These are phyloP conservation scores for Candida frijolesensis DNA, from an alignment of 1,139 yeast species.

Conservation along the genomic window DNA sequence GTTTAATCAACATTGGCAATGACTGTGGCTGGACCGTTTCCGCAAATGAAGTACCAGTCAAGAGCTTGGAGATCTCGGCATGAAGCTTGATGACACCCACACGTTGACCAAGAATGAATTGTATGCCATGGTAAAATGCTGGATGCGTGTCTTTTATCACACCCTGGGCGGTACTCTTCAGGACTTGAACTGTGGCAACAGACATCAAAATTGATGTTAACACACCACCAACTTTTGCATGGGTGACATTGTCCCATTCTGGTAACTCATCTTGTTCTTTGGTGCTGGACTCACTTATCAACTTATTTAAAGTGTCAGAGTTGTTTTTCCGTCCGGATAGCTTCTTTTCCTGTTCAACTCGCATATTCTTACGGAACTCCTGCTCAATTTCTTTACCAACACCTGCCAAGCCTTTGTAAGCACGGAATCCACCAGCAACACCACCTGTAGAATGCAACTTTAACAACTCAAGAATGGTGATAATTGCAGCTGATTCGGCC, in stretches of 20 bases:
- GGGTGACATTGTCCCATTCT: slow-evolving; percentile 55
- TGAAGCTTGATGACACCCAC: slow-evolving; percentile 84
- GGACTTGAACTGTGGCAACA: slow-evolving; percentile 79
- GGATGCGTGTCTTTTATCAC: slow-evolving; percentile 76
- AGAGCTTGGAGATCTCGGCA: slow-evolving; percentile 60
- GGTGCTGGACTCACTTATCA: slow-evolving; percentile 29
- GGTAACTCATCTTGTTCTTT: slow-evolving; percentile 17
- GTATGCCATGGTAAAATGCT: slow-evolving; percentile 88
- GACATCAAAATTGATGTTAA: slow-evolving; percentile 74
- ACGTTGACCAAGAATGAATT: slow-evolving; percentile 74
- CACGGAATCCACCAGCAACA: slow-evolving; percentile 79
- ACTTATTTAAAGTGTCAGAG: slow-evolving; percentile 44
- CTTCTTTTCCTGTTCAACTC: slow-evolving; percentile 59
- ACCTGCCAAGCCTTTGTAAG: slow-evolving; percentile 77
- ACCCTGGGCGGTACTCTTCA: slow-evolving; percentile 77
- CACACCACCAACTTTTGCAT: slow-evolving; percentile 83
- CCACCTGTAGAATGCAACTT: slow-evolving; percentile 78
- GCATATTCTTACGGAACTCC: slow-evolving; percentile 73
- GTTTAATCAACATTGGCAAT: slow-evolving; percentile 90
- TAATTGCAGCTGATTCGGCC: slow-evolving; percentile 81
- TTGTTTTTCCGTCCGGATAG: slow-evolving; percentile 38
- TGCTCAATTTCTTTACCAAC: slow-evolving; percentile 86
- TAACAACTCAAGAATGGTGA: slow-evolving; percentile 79
- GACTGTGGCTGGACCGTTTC: slow-evolving; percentile 83
- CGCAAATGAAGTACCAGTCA: slow-evolving; percentile 67